A percentile compares a stretch with the other conserved stretches of the same genome.
These are phyloP conservation scores for Solanum clarkiae DNA, from an alignment of 257 asterid genomes.

Conservation along the genomic window DNA sequence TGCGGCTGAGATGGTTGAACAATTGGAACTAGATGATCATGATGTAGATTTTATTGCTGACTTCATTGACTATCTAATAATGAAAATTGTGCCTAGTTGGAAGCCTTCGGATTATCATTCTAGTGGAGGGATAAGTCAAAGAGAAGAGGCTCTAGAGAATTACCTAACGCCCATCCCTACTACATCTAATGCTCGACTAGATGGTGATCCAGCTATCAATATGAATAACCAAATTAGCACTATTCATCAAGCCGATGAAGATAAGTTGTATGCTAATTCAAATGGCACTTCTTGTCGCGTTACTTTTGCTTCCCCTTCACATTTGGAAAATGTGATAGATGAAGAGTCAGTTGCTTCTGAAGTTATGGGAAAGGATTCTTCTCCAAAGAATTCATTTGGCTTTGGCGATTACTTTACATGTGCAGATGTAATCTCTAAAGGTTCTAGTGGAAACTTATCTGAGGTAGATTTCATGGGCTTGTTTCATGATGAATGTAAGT, in stretches of 20 bases:
- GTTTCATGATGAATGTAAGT: slow-evolving; percentile 16
- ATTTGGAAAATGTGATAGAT: neutral
- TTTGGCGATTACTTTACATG: slow-evolving; percentile 2
- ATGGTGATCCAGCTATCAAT: neutral
- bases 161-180: slow-evolving; percentile 9
- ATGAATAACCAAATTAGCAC: slow-evolving; percentile 4
- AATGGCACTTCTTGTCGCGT: slow-evolving; percentile 5
- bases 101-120: slow-evolving; percentile 23
- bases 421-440: slow-evolving; percentile 2
- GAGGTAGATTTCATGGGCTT: slow-evolving; percentile 30
- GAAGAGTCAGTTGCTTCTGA: slow-evolving; percentile 27
- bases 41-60: slow-evolving; percentile 63
- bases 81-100: slow-evolving; percentile 45
- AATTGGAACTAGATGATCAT: slow-evolving; percentile 51
- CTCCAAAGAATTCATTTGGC: slow-evolving; percentile 7
- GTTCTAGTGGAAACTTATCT: slow-evolving; percentile 12
- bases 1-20: slow-evolving; percentile 84
- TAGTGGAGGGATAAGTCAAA: slow-evolving; percentile 12
- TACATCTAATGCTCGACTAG: slow-evolving; percentile 12
- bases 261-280: slow-evolving; percentile 1
- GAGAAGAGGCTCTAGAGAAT: slow-evolving; percentile 5
- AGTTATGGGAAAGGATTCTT: slow-evolving; percentile 15
- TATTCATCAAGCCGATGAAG: neutral
- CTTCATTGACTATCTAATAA: slow-evolving; percentile 44
- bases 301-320: slow-evolving; percentile 14